Percentiles rank a stretch among this genome's conserved stretches.
Conservation (phyloP, 352 stramenopile species). For the Pythium apleroticum region DNA sequence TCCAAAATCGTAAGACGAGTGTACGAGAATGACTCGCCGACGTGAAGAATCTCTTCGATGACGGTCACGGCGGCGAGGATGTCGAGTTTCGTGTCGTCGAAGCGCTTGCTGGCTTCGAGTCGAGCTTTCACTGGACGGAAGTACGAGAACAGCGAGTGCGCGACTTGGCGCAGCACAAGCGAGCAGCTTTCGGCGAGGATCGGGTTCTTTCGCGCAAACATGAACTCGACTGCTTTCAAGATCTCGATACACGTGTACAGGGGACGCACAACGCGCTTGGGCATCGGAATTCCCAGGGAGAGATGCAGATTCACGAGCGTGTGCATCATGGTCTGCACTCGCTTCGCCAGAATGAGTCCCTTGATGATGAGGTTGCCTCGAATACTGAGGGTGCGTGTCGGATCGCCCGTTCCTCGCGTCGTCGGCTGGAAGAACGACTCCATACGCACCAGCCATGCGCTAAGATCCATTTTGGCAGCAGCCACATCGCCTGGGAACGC, state of each 20-base stretch:
- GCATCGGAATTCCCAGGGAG: slow-evolving; percentile 84
- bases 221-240: slow-evolving; percentile 92
- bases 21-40: slow-evolving; percentile 82
- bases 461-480: slow-evolving; percentile 80
- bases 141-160: slow-evolving; percentile 75
- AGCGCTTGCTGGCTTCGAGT: slow-evolving; percentile 82
- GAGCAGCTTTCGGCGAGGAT: slow-evolving; percentile 75
- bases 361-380: slow-evolving; percentile 91
- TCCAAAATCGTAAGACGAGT: slow-evolving; percentile 81
- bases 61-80: slow-evolving; percentile 82
- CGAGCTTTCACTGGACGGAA: slow-evolving; percentile 83
- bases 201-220: slow-evolving; percentile 88
- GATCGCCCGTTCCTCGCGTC: slow-evolving; percentile 71
- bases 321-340: slow-evolving; percentile 90
- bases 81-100: slow-evolving; percentile 88
- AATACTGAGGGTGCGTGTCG: slow-evolving; percentile 73
- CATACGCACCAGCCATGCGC: slow-evolving; percentile 84
- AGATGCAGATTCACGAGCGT: slow-evolving; percentile 88
- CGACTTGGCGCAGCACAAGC: slow-evolving; percentile 74
- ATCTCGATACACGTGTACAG: slow-evolving; percentile 90
- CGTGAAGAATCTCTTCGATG: slow-evolving; percentile 82
- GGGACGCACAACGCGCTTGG: slow-evolving; percentile 81
- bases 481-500: slow-evolving; percentile 77
- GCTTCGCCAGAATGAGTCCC: slow-evolving; percentile 87
- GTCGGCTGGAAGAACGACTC: slow-evolving; percentile 87